Evolutionary conservation across 441 rosid genomes (phyloP), one percentile per base, ranked within the genome.

Genomic region (Jatropha podagrica): DNA sequence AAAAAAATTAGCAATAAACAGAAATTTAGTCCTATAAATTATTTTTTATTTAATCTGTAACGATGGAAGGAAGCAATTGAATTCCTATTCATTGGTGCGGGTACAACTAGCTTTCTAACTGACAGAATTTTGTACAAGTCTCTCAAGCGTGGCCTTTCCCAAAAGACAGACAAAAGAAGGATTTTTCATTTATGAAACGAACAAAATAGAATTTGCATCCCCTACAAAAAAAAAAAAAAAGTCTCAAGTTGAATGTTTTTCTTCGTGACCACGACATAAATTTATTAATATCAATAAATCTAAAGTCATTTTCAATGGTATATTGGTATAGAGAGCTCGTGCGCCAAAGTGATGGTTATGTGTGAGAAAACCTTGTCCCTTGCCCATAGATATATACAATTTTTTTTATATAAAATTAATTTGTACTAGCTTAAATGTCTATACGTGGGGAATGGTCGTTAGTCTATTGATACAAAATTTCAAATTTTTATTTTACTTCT

Each of bases 241-340:
- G 9, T 52, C 12, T 0, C 18, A 18, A 23, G 4, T 8, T 9
- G 48, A 10, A 4, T 10, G 5, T 46, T n/a, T 46, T 12, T 37
- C 13, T 44, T 3, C 0, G 0, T 1, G 62, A 51, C 2, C 10
- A 59, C 6, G 18, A 44, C 49, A 66, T 0, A 0, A 62, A 0
- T 15, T 11, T 27, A 70, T 20, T 2, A 65, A 44, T 44, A 42
- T 42, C 1, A 64, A 71, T 74, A 0, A 23, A 23, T 23, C 23
- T 23, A 23, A 23, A 23, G 23, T 23, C 77, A 32, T 79, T 74
- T 74, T 74, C 76, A 68, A 10, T 17, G 4, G 13, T 26, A 20
- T 1, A 32, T 12, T 26, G 18, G n/a, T 59, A 0, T 12, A 60
- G 7, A 9, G 14, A 38, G 26, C 66, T 59, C 56, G 46, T 59